Percentiles rank a stretch among this genome's conserved stretches.
Conservation (phyloP, 352 stramenopile species). For the Pythium utonaiense region DNA sequence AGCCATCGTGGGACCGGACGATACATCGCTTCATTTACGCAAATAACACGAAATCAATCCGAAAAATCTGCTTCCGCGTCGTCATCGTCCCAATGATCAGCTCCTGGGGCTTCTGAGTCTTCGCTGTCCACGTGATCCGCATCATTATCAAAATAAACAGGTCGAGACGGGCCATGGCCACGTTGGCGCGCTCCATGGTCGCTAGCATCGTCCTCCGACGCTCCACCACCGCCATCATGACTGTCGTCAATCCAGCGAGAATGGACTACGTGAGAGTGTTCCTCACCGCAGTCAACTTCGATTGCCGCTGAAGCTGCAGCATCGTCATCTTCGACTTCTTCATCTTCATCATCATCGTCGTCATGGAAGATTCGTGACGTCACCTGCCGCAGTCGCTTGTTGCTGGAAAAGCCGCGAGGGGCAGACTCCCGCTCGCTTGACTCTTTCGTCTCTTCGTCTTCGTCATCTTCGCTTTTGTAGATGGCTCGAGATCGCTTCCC, state of each 20-base stretch:
- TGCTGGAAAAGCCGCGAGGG: slow-evolving; percentile 3
- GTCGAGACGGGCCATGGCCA: not conserved
- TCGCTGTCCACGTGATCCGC: not conserved
- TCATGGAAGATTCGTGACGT: slow-evolving; percentile 17
- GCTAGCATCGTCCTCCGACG: not conserved
- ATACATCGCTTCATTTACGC: not conserved
- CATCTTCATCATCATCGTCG: slow-evolving; percentile 14
- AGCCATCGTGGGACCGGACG: no score
- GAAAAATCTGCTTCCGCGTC: not conserved
- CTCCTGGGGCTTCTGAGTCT: not conserved
- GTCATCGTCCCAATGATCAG: not conserved
- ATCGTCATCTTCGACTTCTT: not conserved
- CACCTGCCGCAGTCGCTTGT: slow-evolving; percentile 12
- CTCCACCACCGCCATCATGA: not conserved
- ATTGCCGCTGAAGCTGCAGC: not conserved
- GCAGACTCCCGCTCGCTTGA: not conserved
- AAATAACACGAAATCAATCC: not conserved
- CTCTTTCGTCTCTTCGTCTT: slow-evolving; percentile 23
- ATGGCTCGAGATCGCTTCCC: slow-evolving; percentile 23
- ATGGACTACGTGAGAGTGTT: not conserved
- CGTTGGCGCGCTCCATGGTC: not conserved
- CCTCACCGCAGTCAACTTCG: slow-evolving; percentile 1
- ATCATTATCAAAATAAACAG: not conserved
- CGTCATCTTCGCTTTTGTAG: slow-evolving; percentile 36
- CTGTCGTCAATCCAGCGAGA: slow-evolving; percentile 17